Conservation (phyloP, 805 yeast genomes). For the Nakazawaea anatomiae region DNA sequence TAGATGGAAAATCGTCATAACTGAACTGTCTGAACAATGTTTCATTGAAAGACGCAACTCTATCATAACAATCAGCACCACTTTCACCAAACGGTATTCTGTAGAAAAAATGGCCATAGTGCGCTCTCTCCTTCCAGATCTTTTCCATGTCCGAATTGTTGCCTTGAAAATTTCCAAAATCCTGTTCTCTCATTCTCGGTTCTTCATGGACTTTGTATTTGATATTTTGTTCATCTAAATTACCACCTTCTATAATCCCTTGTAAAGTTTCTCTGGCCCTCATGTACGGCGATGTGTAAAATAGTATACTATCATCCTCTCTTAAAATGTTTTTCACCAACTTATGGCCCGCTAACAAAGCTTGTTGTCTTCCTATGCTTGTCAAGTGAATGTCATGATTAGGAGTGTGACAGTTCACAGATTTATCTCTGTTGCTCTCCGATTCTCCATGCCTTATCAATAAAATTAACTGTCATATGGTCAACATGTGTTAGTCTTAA, state of each 20-base stretch:
- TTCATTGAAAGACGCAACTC: slow-evolving; percentile 87
- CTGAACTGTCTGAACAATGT: slow-evolving; percentile 78
- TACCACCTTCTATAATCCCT: slow-evolving; percentile 50
- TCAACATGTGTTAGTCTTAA: slow-evolving; percentile 2
- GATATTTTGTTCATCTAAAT: slow-evolving; percentile 30
- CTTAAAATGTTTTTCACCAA: slow-evolving; percentile 31
- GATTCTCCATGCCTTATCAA: slow-evolving; percentile 90
- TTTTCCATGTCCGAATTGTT: slow-evolving; percentile 69
- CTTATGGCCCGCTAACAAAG: slow-evolving; percentile 52
- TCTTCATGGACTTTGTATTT: slow-evolving; percentile 69
- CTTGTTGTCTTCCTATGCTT: slow-evolving; percentile 60
- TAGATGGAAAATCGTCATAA: slow-evolving; percentile 64
- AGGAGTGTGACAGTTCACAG: slow-evolving; percentile 70
- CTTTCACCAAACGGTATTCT: slow-evolving; percentile 92
- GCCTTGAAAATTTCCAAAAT: slow-evolving; percentile 89
- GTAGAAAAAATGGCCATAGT: slow-evolving; percentile 84
- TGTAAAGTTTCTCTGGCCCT: slow-evolving; percentile 83
- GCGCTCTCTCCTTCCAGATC: slow-evolving; percentile 79
- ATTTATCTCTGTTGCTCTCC: slow-evolving; percentile 82
- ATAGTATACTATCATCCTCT: slow-evolving; percentile 54
- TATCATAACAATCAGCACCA: slow-evolving; percentile 92
- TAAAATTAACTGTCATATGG: slow-evolving; percentile 64
- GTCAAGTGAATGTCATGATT: slow-evolving; percentile 80
- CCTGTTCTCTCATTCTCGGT: slow-evolving; percentile 91
- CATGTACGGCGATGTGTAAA: slow-evolving; percentile 82